Evolutionary conservation across 768 basidiomycete species (phyloP), one percentile per base, ranked within the genome.

Genomic region (Mycena rosella): DNA sequence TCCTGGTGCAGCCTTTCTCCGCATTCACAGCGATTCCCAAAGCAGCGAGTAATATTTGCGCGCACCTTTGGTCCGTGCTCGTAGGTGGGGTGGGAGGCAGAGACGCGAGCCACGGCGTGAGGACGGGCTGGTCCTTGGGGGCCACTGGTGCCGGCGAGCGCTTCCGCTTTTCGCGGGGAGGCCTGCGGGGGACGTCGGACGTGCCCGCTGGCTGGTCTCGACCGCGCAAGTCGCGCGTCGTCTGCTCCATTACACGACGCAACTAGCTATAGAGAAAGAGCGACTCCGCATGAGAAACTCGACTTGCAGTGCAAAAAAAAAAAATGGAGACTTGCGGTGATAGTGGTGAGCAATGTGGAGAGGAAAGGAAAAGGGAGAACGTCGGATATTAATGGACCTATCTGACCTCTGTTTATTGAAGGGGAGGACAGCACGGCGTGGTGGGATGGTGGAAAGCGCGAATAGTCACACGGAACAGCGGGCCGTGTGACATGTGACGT

Each of bases 1-100:
- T 93, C 91, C 53, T 85, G 78, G 72, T 92, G 89, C 34, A 94
- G 77, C 78, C 92, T 90, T 63, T 36, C 15, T 7, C 9, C 44
- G 27, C 44, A 29, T 51, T 63, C n/a, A 55, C 24, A 15, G 18
- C 22, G 34, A 27, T 18, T 32, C 14, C 9, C 11, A 27, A 51
- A 34, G 14, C 27, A 47, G 36, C 9, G 38, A 5, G 14, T 15
- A 15, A 40, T 3, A 40, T 8, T 7, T 36, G 14, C 11, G 22
- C 27, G 27, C 22, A 58, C 64, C 65, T 58, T 34, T 66, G 69
- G 27, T 69, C 60, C 44, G 65, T n/a, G 36, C 32, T 66, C 24
- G 61, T 38, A 0, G 27, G 32, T 24, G 51, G 15, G 29, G 18
- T 59, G 18, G 59, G 13, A 7, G 65, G 44, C 36, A 66, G 32